Evolutionary conservation across 2,329 filamentous ascomycete genomes (phyloP), one percentile per base, ranked within the genome.

Genomic region (Zymoseptoria ardabiliae): DNA sequence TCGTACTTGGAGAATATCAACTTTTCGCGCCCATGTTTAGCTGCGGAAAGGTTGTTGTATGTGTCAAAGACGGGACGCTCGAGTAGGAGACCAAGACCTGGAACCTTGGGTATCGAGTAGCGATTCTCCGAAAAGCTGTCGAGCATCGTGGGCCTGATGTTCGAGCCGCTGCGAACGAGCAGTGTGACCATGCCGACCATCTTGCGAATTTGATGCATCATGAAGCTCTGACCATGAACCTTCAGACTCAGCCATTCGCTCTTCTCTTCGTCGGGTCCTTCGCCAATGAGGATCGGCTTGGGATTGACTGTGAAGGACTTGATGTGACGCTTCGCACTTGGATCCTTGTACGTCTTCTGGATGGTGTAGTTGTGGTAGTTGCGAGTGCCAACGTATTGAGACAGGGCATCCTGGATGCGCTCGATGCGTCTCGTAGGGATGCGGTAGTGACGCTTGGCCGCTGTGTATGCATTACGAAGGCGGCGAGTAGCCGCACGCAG

Each of bases 191-290:
- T 91, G 58, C 90, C 91, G 17, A 99, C 90, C 94, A 99, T 97
- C 77, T 97, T 99, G 70, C 94, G 88, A 75, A 99, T 99, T 78
- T 99, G 94, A 75, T 99, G 94, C 94, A 99, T 99, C 94, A 99
- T 99, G 81, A 99, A 99, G 71, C 88, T 93, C 76, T 99, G 94
- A 0, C 94, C 94, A 75, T 99, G 94, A 22, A 99, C 92, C 73
- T 96, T 96, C 66, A 97, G 81, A 50, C 89, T 94, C 4, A 99
- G 81, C 94, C 94, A 99, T 78, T 99, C 89, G 1, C 91, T 97
- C 71, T 93, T 86, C 19, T 70, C 66, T n/a, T 65, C 65, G 45
- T 71, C 70, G 4, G 63, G 59, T 1, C 68, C 70, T 10, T 71
- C 71, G 51, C 71, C 70, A 41, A 73, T 74, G 8, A 73, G 62